Base-by-base conservation (phyloP, 2,329 filamentous ascomycete species). In the Herpotrichia juniperi region DNA sequence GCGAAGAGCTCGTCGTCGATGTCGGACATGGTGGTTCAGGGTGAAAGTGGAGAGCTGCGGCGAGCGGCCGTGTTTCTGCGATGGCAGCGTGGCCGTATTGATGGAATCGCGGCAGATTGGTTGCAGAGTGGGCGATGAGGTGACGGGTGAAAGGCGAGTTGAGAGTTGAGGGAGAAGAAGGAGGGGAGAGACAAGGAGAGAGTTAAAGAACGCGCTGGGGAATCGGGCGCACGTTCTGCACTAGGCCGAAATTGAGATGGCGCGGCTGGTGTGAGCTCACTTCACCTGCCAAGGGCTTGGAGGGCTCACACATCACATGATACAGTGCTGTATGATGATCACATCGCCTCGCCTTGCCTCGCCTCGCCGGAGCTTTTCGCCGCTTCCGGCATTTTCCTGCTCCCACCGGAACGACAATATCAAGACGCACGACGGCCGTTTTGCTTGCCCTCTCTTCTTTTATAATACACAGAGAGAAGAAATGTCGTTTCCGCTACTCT, bases 1-100 rank as follows among this genome's bases (percentile, higher is more conserved):
- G 91, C 93, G 59, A 97, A 88, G 61, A 97, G 87, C 79, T 97
- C 93, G 66, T 93, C 92, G 72, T 97, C 93, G 62, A 97, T 84
- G 51, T 79, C 77, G 50, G 90, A 89, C 92, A 96, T 96, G 67
- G 59, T 61, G 47, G 28, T 42, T 24, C 8, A 22, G 44, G 28
- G 21, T 34, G 17, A 32, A 12, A 5, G 16, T 2, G n/a, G 25
- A 26, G 21, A 48, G 11, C 3, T 14, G 40, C 22, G 43, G 22
- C 9, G 11, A 14, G 5, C 4, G 37, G 19, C n/a, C 11, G 25
- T 19, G 25, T 43, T 9, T 17, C 16, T 43, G 19, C 6, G 9
- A 40, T 40, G 6, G 40, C 10, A 8, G 40, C 19, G 6, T 19
- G 40, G 22, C 26, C 4, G 16, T 11, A 43, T 8, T 12, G 16